Evolutionary conservation across 352 stramenopile genomes (phyloP).

Genomic region (Phytophthora colocasiae): DNA sequence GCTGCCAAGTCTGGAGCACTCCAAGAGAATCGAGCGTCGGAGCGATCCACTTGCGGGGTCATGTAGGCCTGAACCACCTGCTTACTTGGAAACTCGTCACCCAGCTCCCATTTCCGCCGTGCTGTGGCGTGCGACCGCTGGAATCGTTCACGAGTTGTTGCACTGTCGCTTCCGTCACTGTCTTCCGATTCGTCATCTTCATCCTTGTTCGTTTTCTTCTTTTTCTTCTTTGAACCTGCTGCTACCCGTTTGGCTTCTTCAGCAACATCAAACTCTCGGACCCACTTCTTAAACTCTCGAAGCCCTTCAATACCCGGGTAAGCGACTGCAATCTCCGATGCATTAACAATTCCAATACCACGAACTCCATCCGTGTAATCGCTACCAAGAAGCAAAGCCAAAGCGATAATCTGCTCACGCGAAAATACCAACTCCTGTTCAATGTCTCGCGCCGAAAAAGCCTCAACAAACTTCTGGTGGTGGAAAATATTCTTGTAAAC

Average conservation of each 20-base stretch:
- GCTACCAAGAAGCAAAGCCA: constrained; percentile 95
- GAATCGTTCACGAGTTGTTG: constrained; percentile 79
- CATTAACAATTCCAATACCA: constrained; percentile 88
- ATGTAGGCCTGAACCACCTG: constrained; percentile 95
- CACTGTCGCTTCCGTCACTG: constrained; percentile 45
- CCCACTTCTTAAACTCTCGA: constrained; percentile 83
- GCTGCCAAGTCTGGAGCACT: constrained; percentile 87
- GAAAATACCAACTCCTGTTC: constrained; percentile 93
- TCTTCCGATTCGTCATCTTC: constrained; percentile 43
- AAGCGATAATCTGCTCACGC: constrained; percentile 90
- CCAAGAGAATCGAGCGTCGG: constrained; percentile 93
- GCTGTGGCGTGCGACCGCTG: constrained; percentile 92
- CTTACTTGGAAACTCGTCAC: constrained; percentile 94
- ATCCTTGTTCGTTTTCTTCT: constrained; percentile 46
- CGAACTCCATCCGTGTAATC: constrained; percentile 95
- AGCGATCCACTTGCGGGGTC: constrained; percentile 88
- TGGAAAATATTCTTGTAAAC: constrained; percentile 99
- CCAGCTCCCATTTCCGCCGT: constrained; percentile 92
- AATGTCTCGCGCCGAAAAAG: constrained; percentile 95
- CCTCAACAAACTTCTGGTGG: constrained; percentile 99
- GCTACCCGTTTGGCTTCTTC: constrained; percentile 60
- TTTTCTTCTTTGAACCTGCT: constrained; percentile 42
- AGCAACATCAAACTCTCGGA: constrained; percentile 66
- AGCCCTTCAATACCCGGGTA: constrained; percentile 90
- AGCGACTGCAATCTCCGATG: constrained; percentile 74